Evolutionary conservation across 208 protist genomes (phyloP), one percentile per base, ranked within the genome.

Genomic region (Acanthamoeba sp.): DNA sequence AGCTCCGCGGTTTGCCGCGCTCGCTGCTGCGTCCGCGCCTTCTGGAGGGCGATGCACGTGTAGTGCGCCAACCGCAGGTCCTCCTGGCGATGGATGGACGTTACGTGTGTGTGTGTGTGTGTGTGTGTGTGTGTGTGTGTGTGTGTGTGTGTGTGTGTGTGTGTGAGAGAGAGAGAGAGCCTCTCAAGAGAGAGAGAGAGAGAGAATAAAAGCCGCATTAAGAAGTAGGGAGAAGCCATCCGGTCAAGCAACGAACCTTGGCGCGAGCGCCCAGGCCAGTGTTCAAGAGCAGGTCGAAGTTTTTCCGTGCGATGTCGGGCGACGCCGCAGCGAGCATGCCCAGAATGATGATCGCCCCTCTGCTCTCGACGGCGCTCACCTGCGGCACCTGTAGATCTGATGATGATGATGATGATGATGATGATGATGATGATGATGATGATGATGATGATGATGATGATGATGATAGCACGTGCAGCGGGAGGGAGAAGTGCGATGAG

Each of bases 41-140:
- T 96, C 69, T 97, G 96, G 40, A 97, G 36, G 14, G 66, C 94
- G 29, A 96, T 96, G 36, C 95, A 96, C 24, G 94, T 59, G 34
- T 95, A 96, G 32, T 45, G 91, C 20, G 50, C 59, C 34, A 96
- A 24, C 24, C 71, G 59, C 24, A 59, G 16, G 82, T 96, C 95
- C 2, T 22, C 42, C 84, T 95, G 27, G 9, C 36, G 2, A 18
- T 22, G 80, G 24, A 7, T 14, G 0, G 27, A 93, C 9, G 40
- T 40, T 6, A 38, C 6, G n/a, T 38, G 64, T 18, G n/a, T n/a
- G n/a, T n/a, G n/a, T n/a, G n/a, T n/a, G n/a, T n/a, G n/a, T n/a
- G n/a, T n/a, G n/a, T n/a, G n/a, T n/a, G n/a, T n/a, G n/a, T n/a
- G n/a, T n/a, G n/a, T n/a, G n/a, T n/a, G n/a, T n/a, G n/a, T n/a